Evolutionary conservation across 805 yeast species (phyloP), one percentile per base, ranked within the genome.

Genomic region (Candida dajiaensis): DNA sequence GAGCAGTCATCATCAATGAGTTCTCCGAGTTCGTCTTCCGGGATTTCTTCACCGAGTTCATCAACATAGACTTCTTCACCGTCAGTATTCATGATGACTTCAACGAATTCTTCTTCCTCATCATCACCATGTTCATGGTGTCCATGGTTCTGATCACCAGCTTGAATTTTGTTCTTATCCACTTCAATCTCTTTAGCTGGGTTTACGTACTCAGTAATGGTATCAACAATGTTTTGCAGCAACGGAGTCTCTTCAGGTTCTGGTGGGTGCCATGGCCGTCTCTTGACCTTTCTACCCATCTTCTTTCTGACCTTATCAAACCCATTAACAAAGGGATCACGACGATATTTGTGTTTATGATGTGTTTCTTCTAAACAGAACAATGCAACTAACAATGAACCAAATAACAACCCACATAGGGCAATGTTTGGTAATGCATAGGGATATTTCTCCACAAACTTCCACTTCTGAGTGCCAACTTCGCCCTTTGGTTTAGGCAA

Each of bases 361-460:
- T 53, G 54, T 1, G 56, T 50, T 41, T 50, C 56, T 40, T 53
- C 54, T 31, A 53, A 40, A 43, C 49, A 53, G 43, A 53, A 49
- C 21, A 53, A 31, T 3, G 51, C 51, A 12, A 51, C 38, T 7
- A 45, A 6, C 11, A 42, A 10, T 39, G 50, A 46, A 40, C 23
- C 26, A 6, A 38, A 6, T 3, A 51, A 40, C 20, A 49, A 35
- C 4, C 26, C 22, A 2, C 51, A 50, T 9, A 50, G 50, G 20
- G 42, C 39, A 16, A 53, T 42, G 33, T 53, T 51, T 9, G 56
- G 56, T 6, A 53, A 38, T 4, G 53, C 54, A 20, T 53, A 53
- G 1, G 52, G 56, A 33, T 35, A 44, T n/a, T 40, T 41, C 22
- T 41, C 23, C 7, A 44, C 47, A 20, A 53, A 31, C 1, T 48